Evolutionary conservation across 352 stramenopile species (phyloP), one percentile per base, ranked within the genome.

Genomic region (Pythium aquatile): DNA sequence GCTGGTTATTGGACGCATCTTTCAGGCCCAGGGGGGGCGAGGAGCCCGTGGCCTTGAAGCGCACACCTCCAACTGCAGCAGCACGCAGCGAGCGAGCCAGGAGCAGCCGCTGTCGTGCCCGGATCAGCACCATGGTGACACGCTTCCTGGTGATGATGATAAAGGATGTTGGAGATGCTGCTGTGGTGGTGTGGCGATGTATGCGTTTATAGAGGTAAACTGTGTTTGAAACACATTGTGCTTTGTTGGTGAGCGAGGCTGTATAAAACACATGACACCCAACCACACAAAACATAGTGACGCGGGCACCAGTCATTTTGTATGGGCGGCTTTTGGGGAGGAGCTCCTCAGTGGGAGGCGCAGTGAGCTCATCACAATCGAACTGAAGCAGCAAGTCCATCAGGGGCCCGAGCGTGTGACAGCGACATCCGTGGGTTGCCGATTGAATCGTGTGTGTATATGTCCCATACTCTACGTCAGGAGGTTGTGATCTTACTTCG

Each of bases 401-500:
- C 20, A 24, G 20, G 20, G 20, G 20, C 20, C 20, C 20, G 20
- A 24, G 20, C 20, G 20, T 24, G 20, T 24, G 20, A 24, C 20
- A 24, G 20, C 20, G 20, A 24, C 1, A 1, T 24, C 20, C 20
- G 20, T 24, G 20, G 20, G 0, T 24, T 24, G 20, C 39, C 6
- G n/a, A 46, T 24, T 52, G 40, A 24, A 17, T 17, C 20, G 20
- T 24, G 20, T 24, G 32, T 48, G 6, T 60, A 20, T 30, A 30
- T 68, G 20, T 59, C 53, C 47, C 82, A 91, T 70, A 70, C 68
- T 88, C 74, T 87, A 87, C 85, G 82, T 91, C 82, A 91, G 81
- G 82, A 85, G 75, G 68, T 83, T 83, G 81, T 83, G 78, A 40
- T 86, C 58, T 69, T 69, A 73, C 47, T 64, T 71, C 75, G 55